These are phyloP conservation scores for Eucalyptus cladocalyx DNA, from an alignment of 345 rosid genomes.

Conservation along the genomic window DNA sequence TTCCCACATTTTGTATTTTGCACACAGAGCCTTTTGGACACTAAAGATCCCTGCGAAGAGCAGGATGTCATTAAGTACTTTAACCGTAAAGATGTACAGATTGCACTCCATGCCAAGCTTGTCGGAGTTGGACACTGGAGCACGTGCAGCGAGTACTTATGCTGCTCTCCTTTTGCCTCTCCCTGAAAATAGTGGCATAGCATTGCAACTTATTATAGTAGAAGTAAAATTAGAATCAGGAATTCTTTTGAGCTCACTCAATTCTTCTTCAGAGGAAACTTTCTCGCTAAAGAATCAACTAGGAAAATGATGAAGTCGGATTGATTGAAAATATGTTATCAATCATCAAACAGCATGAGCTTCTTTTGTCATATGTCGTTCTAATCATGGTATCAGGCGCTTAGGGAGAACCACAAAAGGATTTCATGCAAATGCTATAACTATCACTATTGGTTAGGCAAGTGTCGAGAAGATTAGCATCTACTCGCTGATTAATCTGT, in stretches of 20 bases:
- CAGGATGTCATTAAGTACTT: constrained; percentile 17
- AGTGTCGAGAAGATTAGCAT: background rate
- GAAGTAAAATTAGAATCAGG: background rate
- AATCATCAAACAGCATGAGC: background rate
- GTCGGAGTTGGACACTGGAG: constrained; percentile 14
- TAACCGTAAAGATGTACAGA: constrained; percentile 37
- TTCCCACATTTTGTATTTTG: background rate
- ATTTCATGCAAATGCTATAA: background rate
- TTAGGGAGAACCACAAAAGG: background rate
- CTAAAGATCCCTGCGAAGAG: constrained; percentile 12
- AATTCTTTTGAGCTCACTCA: background rate
- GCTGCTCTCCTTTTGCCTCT: background rate
- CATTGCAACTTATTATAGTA: background rate
- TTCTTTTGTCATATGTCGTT: background rate
- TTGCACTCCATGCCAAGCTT: constrained; percentile 29
- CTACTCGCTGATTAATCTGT: background rate
- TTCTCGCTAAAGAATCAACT: background rate
- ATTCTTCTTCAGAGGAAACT: background rate
- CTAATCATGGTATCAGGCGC: background rate
- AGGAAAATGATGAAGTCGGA: background rate
- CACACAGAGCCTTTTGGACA: background rate
- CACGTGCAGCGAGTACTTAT: constrained; percentile 18
- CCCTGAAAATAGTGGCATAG: background rate
- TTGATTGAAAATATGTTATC: background rate
- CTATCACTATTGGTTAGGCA: background rate